A percentile compares a stretch with the other conserved stretches of the same genome.
Conservation (phyloP, 768 basidiomycete species). For the Leccinellum albellum region DNA sequence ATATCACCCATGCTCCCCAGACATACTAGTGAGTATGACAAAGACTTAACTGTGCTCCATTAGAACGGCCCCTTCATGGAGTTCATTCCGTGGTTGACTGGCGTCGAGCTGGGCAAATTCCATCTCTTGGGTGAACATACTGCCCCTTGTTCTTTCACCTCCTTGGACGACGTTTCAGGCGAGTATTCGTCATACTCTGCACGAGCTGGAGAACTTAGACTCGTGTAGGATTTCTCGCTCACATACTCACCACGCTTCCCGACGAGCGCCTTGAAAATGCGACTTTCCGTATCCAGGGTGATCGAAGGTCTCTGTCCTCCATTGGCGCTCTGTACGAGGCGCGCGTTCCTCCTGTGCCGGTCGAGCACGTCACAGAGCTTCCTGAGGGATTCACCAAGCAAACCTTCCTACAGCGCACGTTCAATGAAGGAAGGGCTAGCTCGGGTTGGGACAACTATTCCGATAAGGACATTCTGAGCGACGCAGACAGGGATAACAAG, state of each 20-base stretch:
- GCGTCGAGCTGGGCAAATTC: slow-evolving; percentile 27
- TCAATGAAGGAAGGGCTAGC: slow-evolving; percentile 30
- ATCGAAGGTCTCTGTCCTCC: slow-evolving; percentile 25
- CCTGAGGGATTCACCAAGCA: slow-evolving; percentile 30
- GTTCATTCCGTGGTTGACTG: slow-evolving; percentile 29
- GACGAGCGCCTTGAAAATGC: slow-evolving; percentile 23
- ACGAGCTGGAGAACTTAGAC: slow-evolving; percentile 1
- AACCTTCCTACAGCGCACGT: slow-evolving; percentile 28
- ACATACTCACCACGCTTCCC: slow-evolving; percentile 32
- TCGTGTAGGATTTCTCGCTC: slow-evolving; percentile 33
- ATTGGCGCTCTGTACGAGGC: slow-evolving; percentile 29
- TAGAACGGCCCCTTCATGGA: slow-evolving; percentile 36
- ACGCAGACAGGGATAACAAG: slow-evolving; percentile 30
- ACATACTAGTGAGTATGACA: background rate
- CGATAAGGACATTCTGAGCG: slow-evolving; percentile 29
- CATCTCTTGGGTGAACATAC: slow-evolving; percentile 33
- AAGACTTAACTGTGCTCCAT: background rate
- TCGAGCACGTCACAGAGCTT: slow-evolving; percentile 23
- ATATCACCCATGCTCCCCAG: background rate
- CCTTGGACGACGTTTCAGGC: slow-evolving; percentile 35
- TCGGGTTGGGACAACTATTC: slow-evolving; percentile 33
- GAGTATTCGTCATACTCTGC: background rate
- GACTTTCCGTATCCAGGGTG: slow-evolving; percentile 37
- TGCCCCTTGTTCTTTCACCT: slow-evolving; percentile 28
- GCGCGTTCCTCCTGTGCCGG: slow-evolving; percentile 15